phyloP scores from a whole-genome alignment of 1,284 basidiomycete genomes.

The Puccinia polysora region DNA sequence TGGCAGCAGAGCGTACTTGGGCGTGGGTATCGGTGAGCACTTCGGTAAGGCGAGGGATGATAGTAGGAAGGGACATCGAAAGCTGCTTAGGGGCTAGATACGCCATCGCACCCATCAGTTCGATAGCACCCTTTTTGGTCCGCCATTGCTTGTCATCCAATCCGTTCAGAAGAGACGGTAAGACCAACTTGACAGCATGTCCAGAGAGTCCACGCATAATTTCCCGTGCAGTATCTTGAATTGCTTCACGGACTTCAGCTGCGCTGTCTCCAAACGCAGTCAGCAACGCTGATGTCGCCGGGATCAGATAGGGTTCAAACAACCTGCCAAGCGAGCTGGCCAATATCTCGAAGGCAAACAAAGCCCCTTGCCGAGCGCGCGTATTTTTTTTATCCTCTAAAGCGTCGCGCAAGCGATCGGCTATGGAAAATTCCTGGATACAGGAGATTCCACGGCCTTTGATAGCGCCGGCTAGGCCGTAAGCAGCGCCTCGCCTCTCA shows the following conservation, averaged over 20 bases:
- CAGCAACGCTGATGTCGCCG: conserved; percentile 77
- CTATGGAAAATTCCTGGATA: conserved; percentile 77
- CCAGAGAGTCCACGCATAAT: conserved; percentile 77
- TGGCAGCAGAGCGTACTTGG: conserved; percentile 88
- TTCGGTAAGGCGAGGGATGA: conserved; percentile 89
- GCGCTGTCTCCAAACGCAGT: conserved; percentile 83
- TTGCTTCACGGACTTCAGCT: conserved; percentile 87
- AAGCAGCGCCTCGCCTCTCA: conserved; percentile 85
- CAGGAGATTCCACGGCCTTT: conserved; percentile 80
- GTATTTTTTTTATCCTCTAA: conserved; percentile 84
- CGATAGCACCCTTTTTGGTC: conserved; percentile 43
- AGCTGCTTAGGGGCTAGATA: conserved; percentile 95
- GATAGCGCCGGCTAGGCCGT: conserved; percentile 87
- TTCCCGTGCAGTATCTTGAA: conserved; percentile 82
- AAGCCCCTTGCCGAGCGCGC: conserved; percentile 83
- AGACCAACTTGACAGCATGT: conserved; percentile 85
- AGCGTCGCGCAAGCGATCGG: conserved; percentile 69
- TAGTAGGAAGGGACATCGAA: conserved; percentile 88
- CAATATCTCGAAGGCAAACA: conserved; percentile 92
- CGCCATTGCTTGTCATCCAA: conserved; percentile 77
- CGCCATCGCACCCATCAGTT: conserved; percentile 87
- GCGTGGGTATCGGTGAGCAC: conserved; percentile 96
- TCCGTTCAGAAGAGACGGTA: conserved; percentile 82
- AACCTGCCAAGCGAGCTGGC: conserved; percentile 76
- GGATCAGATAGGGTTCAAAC: conserved; percentile 91